Percentiles rank a stretch among this genome's conserved stretches.
Conservation (phyloP, 2,329 filamentous ascomycete species). For the Pezicula radicicola region DNA sequence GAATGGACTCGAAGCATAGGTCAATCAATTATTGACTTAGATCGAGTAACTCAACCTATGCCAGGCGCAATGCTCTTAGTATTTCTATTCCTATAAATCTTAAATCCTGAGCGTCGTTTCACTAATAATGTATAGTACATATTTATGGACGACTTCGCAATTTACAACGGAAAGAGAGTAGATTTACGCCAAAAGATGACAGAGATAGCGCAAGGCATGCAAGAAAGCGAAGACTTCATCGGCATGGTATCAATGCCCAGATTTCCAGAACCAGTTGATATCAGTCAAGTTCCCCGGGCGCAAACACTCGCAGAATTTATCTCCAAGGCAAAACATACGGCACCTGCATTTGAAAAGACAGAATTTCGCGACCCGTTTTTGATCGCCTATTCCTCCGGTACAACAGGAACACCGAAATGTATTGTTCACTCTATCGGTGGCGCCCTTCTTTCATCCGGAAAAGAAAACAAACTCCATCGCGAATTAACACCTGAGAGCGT, state of each 20-base stretch:
- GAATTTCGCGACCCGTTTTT: constrained; percentile 65
- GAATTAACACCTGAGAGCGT: constrained; percentile 40
- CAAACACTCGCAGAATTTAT: constrained; percentile 39
- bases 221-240: constrained; percentile 55
- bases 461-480: constrained; percentile 58
- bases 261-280: constrained; percentile 58
- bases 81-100: neutral
- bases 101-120: no score
- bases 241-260: constrained; percentile 64
- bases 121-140: constrained; percentile 47
- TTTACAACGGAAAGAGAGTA: constrained; percentile 76
- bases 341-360: constrained; percentile 19
- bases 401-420: constrained; percentile 80
- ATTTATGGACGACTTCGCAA: constrained; percentile 78
- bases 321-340: constrained; percentile 15
- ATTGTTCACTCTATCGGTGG: constrained; percentile 78
- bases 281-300: constrained; percentile 46
- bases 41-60: no score
- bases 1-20: neutral
- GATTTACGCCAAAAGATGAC: constrained; percentile 71
- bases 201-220: constrained; percentile 62
- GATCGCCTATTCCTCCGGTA: constrained; percentile 76
- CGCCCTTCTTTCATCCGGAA: constrained; percentile 51
- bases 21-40: no score
- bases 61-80: no score